These are phyloP conservation scores for Canavalia gladiata DNA, from an alignment of 306 rosid species.

Conservation along the genomic window DNA sequence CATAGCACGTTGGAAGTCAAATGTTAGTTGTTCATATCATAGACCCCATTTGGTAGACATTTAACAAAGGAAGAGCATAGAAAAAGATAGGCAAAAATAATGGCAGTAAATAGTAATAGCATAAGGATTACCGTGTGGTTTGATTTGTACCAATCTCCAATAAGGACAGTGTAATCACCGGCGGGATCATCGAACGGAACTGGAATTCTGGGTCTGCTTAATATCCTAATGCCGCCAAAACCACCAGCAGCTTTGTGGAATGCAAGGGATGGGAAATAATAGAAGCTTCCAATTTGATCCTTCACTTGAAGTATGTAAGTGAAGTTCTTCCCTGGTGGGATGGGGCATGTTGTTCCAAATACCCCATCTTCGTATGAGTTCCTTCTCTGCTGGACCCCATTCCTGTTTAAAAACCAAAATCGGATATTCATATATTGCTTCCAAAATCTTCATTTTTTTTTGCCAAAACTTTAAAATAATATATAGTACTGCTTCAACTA, in stretches of 20 bases:
- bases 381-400: slow-evolving; percentile 88
- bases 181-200: slow-evolving; percentile 93
- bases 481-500: too few species aligned
- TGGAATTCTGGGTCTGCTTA: slow-evolving; percentile 93
- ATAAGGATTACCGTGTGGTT: slow-evolving; percentile 80
- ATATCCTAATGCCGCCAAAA: slow-evolving; percentile 92
- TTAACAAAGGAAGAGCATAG: not conserved
- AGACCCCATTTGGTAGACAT: not conserved
- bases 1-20: not conserved
- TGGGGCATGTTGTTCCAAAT: slow-evolving; percentile 92
- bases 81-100: not conserved
- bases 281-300: slow-evolving; percentile 97
- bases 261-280: slow-evolving; percentile 92
- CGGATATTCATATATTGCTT: not conserved
- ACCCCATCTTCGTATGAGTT: slow-evolving; percentile 94
- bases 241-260: slow-evolving; percentile 99
- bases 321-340: slow-evolving; percentile 89
- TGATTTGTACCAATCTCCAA: slow-evolving; percentile 91
- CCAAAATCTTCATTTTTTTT: too few species aligned
- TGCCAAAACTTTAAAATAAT: too few species aligned
- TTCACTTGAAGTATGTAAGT: slow-evolving; percentile 96
- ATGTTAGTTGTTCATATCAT: not conserved
- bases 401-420: slow-evolving; percentile 54
- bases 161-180: slow-evolving; percentile 86
- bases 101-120: too few species aligned